phyloP scores from a whole-genome alignment of 495 filamentous ascomycete genomes.

The Xanthoparmelia taractica region DNA sequence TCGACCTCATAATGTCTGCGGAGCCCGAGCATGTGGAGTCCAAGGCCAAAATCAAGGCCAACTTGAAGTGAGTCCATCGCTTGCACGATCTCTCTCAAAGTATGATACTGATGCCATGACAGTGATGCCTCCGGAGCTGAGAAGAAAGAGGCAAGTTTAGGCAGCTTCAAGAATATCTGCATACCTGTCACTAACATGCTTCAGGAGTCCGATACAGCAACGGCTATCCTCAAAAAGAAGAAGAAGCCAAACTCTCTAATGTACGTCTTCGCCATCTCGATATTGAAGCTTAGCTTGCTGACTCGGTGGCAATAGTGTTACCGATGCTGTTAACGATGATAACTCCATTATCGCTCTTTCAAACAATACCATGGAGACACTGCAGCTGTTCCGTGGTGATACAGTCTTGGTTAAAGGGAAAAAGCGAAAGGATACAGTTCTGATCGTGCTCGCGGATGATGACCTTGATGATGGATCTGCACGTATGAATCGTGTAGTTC shows the following conservation, averaged over 20 bases:
- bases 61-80: conserved; percentile 63
- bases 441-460: conserved; percentile 95
- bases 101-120: conserved; percentile 22
- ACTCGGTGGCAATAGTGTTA: conserved; percentile 59
- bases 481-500: conserved; percentile 93
- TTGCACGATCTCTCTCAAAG: neutral
- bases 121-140: conserved; percentile 88
- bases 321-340: conserved; percentile 96
- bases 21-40: conserved; percentile 62
- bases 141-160: conserved; percentile 63
- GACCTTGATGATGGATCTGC: conserved; percentile 95
- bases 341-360: conserved; percentile 98
- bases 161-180: conserved; percentile 12
- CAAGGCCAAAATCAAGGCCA: conserved; percentile 91
- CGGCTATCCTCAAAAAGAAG: conserved; percentile 98
- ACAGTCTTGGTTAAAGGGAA: conserved; percentile 97
- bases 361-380: conserved; percentile 97
- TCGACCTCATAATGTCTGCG: conserved; percentile 47
- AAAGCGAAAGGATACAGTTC: conserved; percentile 98
- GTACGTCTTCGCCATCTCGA: conserved; percentile 44
- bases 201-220: conserved; percentile 85
- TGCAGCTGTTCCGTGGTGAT: conserved; percentile 96
- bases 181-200: conserved; percentile 30
- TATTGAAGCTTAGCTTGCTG: conserved; percentile 27
- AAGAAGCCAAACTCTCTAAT: conserved; percentile 99